Conservation (phyloP, 1,139 yeast species). For the Saccharomyces hybrid region DNA sequence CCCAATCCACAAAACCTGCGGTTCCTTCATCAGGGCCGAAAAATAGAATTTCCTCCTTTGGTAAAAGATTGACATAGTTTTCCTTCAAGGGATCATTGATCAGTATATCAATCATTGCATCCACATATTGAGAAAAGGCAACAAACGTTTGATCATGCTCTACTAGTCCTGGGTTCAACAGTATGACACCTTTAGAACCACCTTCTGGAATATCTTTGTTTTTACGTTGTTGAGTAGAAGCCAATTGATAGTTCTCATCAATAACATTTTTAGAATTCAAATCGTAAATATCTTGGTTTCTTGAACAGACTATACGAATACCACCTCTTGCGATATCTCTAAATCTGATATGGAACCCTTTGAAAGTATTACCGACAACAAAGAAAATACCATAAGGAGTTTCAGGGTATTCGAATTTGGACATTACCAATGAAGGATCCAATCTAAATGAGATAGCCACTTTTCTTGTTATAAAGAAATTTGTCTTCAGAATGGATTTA, state of each 20-base stretch:
- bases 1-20: conserved; percentile 95
- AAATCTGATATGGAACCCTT: conserved; percentile 96
- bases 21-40: conserved; percentile 99
- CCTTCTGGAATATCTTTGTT: conserved; percentile 99
- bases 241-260: conserved; percentile 94
- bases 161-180: conserved; percentile 64
- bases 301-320: conserved; percentile 86
- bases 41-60: conserved; percentile 80
- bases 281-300: conserved; percentile 78
- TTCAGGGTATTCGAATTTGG: conserved; percentile 80
- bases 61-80: conserved; percentile 74
- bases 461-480: conserved; percentile 88
- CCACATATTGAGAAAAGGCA: conserved; percentile 89
- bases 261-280: conserved; percentile 82
- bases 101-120: conserved; percentile 79
- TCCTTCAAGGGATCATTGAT: conserved; percentile 78
- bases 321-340: conserved; percentile 99
- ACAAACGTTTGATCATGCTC: conserved; percentile 80
- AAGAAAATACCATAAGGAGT: conserved; percentile 92
- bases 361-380: conserved; percentile 91
- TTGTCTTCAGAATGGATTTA: conserved; percentile 82
- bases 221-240: conserved; percentile 92
- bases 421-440: conserved; percentile 71
- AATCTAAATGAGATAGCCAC: conserved; percentile 92
- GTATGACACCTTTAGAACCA: conserved; percentile 95